Percentiles rank a stretch among this genome's conserved stretches.
These are phyloP conservation scores for Phytopythium mirpurense DNA, from an alignment of 352 stramenopile genomes.

Conservation along the genomic window DNA sequence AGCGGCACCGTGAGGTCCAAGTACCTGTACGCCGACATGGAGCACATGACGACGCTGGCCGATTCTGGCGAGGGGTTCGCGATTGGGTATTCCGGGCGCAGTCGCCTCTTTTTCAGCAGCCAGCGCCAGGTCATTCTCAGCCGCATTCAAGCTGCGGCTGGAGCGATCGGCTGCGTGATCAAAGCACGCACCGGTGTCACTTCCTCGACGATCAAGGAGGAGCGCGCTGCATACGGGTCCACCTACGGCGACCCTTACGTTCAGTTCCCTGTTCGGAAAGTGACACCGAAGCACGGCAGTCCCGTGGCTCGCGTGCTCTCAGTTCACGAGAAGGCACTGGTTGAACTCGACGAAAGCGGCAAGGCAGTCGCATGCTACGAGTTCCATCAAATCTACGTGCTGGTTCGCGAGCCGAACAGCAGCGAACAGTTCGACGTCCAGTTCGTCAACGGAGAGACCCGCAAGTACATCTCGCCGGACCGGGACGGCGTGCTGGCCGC, in stretches of 20 bases:
- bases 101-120: constrained; percentile 69
- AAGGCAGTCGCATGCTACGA: constrained; percentile 53
- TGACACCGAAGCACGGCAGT: constrained; percentile 54
- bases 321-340: constrained; percentile 59
- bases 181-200: constrained; percentile 31
- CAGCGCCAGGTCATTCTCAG: constrained; percentile 45
- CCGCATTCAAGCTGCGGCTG: constrained; percentile 47
- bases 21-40: constrained; percentile 80
- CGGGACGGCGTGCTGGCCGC: constrained; percentile 71
- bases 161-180: constrained; percentile 54
- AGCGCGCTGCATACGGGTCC: constrained; percentile 37
- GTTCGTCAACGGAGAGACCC: constrained; percentile 52
- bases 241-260: constrained; percentile 55
- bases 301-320: constrained; percentile 50
- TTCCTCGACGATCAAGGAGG: constrained; percentile 34
- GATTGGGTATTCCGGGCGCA: constrained; percentile 60
- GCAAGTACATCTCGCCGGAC: constrained; percentile 56
- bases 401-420: constrained; percentile 44
- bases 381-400: constrained; percentile 65
- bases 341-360: constrained; percentile 53
- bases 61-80: constrained; percentile 59
- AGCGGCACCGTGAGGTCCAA: constrained; percentile 54
- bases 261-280: constrained; percentile 64
- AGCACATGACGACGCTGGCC: constrained; percentile 50
- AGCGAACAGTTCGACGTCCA: constrained; percentile 69